Percentiles rank a stretch among this genome's conserved stretches.
phyloP scores from a whole-genome alignment of 1,284 basidiomycete species.

The Trichosporon coremiiforme region DNA sequence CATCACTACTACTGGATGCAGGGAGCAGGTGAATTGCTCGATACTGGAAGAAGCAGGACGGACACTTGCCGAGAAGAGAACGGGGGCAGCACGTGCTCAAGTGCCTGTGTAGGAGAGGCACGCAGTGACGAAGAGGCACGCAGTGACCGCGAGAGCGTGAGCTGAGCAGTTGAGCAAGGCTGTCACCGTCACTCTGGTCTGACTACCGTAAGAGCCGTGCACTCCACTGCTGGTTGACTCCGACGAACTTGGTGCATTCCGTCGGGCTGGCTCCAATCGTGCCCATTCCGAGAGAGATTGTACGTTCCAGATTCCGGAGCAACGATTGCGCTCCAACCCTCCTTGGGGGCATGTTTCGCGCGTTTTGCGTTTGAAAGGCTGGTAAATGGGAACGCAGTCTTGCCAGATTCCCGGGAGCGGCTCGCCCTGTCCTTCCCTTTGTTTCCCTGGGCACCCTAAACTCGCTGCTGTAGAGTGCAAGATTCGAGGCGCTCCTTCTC shows the following conservation, averaged over 20 bases:
- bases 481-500: neutral
- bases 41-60: neutral
- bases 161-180: neutral
- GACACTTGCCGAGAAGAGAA: neutral
- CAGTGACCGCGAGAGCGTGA: neutral
- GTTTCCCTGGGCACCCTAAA: neutral
- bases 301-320: neutral
- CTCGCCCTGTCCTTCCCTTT: neutral
- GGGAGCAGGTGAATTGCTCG: neutral
- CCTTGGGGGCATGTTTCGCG: neutral
- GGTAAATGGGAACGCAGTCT: neutral
- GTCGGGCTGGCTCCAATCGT: neutral
- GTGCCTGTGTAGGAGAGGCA: neutral
- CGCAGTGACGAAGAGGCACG: neutral
- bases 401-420: conserved; percentile 7
- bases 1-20: too few species aligned
- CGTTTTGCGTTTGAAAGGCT: neutral
- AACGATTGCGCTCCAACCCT: neutral
- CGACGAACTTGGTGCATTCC: neutral
- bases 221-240: neutral
- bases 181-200: neutral
- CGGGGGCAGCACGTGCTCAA: neutral
- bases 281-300: too few species aligned
- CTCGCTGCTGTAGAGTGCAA: neutral
- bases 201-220: neutral